A percentile compares a stretch with the other conserved stretches of the same genome.
phyloP scores from a whole-genome alignment of 2,329 filamentous ascomycete genomes.

The Verticillium klebahnii region DNA sequence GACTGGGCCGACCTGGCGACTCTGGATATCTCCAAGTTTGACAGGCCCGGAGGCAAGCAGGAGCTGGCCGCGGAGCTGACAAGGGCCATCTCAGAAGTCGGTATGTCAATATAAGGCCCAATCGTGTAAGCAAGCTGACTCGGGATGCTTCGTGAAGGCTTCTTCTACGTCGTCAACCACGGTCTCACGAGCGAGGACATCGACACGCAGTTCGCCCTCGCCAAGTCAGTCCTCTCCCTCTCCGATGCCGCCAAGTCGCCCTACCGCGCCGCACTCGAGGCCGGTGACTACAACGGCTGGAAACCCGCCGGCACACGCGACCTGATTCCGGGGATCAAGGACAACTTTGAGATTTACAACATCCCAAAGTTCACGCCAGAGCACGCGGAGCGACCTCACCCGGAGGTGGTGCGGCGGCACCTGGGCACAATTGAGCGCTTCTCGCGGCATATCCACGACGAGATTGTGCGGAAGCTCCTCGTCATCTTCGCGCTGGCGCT shows the following conservation, averaged over 20 bases:
- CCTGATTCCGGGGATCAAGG: conserved; percentile 28
- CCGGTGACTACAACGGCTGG: conserved; percentile 53
- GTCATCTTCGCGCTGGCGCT: conserved; percentile 54
- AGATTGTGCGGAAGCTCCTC: conserved; percentile 49
- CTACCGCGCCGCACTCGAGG: conserved; percentile 39
- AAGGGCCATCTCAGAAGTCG: not conserved
- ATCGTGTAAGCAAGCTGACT: no score
- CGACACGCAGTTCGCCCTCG: conserved; percentile 54
- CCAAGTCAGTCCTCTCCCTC: conserved; percentile 45
- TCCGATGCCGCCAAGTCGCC: conserved; percentile 56
- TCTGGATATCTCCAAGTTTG: not conserved
- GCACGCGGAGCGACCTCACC: conserved; percentile 36
- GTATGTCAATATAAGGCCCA: not conserved
- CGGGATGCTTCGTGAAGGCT: conserved; percentile 23
- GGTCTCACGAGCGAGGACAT: conserved; percentile 53
- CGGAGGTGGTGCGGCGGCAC: conserved; percentile 39
- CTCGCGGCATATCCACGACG: conserved; percentile 33
- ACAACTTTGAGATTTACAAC: conserved; percentile 58
- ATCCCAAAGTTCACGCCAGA: conserved; percentile 51
- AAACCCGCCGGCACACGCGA: conserved; percentile 34
- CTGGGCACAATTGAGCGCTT: conserved; percentile 52
- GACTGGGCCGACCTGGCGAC: not conserved
- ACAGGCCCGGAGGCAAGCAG: not conserved
- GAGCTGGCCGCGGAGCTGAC: not conserved
- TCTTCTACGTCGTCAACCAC: conserved; percentile 60